These are phyloP conservation scores for Claviceps cyperi DNA, from an alignment of 2,329 filamentous ascomycete species.

Conservation along the genomic window DNA sequence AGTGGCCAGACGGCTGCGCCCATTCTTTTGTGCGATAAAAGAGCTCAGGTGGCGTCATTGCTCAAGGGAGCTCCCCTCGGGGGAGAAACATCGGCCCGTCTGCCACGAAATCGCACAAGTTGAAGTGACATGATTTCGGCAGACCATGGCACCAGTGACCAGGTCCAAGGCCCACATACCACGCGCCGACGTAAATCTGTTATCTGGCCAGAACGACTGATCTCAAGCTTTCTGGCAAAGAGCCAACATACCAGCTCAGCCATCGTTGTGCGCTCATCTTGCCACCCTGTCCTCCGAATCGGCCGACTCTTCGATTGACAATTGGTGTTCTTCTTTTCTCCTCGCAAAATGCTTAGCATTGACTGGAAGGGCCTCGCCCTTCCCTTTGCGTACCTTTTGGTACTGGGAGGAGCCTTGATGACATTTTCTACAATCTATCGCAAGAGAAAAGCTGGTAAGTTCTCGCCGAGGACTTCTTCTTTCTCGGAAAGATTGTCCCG, in stretches of 20 bases:
- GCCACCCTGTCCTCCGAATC: background rate
- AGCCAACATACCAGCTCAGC: too few relatives aligned
- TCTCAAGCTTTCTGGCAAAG: too few relatives aligned
- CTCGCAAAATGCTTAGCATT: conserved; percentile 18
- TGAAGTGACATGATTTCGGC: background rate
- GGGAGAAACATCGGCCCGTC: conserved; percentile 8
- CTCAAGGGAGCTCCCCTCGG: background rate
- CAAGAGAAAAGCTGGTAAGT: conserved; percentile 70
- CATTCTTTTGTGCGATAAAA: too few relatives aligned
- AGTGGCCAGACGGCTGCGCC: too few relatives aligned
- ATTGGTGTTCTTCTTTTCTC: background rate
- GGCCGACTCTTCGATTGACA: background rate
- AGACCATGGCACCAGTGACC: too few relatives aligned
- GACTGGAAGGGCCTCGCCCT: conserved; percentile 78
- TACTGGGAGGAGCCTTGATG: conserved; percentile 75
- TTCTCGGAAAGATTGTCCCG: too few relatives aligned
- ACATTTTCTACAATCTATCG: conserved; percentile 90
- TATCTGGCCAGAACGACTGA: conserved; percentile 8
- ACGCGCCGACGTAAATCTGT: conserved; percentile 1
- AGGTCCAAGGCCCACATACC: background rate
- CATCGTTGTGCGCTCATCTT: conserved; percentile 2
- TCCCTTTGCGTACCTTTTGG: conserved; percentile 77
- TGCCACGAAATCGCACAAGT: background rate
- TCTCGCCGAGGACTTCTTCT: background rate
- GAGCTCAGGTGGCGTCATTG: conserved; percentile 4